phyloP scores from a whole-genome alignment of 2,329 filamentous ascomycete genomes.

The Hypocrella siamensis region DNA sequence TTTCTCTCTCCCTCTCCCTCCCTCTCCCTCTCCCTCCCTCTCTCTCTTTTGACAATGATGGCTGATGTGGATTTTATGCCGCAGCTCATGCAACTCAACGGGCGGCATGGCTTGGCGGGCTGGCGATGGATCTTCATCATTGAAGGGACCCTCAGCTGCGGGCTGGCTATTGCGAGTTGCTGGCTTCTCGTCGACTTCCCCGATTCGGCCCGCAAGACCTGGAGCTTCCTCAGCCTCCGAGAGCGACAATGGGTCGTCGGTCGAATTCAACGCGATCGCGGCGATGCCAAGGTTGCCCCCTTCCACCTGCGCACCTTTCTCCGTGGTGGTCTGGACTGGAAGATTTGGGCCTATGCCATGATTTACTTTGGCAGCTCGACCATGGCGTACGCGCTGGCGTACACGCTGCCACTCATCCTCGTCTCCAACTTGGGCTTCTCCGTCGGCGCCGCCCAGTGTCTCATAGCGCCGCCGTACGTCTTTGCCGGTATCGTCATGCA shows the following conservation, averaged over 20 bases:
- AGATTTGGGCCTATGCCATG: constrained; percentile 46
- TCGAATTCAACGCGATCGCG: constrained; percentile 40
- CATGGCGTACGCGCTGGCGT: constrained; percentile 60
- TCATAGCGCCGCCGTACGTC: constrained; percentile 54
- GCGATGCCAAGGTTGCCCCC: constrained; percentile 36
- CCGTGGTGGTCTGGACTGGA: constrained; percentile 30
- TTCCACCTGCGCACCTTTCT: constrained; percentile 34
- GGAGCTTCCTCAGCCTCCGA: constrained; percentile 33
- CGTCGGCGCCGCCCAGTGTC: constrained; percentile 48
- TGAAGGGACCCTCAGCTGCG: constrained; percentile 36
- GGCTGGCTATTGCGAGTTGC: constrained; percentile 32
- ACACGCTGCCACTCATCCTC: constrained; percentile 67
- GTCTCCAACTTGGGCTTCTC: constrained; percentile 45
- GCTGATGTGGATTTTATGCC: background rate
- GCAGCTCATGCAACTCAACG: constrained; percentile 45
- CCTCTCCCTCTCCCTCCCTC: too few relatives aligned
- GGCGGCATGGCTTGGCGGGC: constrained; percentile 34
- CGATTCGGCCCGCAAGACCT: constrained; percentile 33
- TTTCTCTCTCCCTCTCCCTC: too few relatives aligned
- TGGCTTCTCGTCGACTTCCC: constrained; percentile 50
- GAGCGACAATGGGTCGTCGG: constrained; percentile 38
- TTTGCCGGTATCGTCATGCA: constrained; percentile 51
- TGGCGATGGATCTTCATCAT: constrained; percentile 56
- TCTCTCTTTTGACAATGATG: too few relatives aligned
- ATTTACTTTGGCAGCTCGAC: constrained; percentile 54